Evolutionary conservation across 1,139 yeast genomes (phyloP), one percentile per base, ranked within the genome.

Genomic region (Diutina neorugosa): DNA sequence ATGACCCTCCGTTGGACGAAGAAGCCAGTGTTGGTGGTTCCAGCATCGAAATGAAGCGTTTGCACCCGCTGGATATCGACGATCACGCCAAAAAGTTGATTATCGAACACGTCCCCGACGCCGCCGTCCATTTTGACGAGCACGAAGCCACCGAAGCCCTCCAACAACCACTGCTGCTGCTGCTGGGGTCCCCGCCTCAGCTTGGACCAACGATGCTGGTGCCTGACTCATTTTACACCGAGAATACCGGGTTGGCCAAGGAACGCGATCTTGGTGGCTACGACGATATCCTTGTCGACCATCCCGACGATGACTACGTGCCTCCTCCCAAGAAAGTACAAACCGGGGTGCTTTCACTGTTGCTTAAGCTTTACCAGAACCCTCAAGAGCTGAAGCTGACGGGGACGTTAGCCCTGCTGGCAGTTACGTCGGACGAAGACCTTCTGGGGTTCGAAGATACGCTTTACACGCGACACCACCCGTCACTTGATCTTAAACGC

Each of bases 321-420:
- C 81, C 88, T 0, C 90, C 91, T 0, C 95, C 96, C 0, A 70
- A 76, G 48, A 79, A 78, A 53, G 89, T 87, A 6, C 84, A 84
- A 58, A 88, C 89, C 27, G 96, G 96, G 63, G 91, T 89, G 18
- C 74, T 89, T 41, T 86, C 96, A 0, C 81, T 91, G 1, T 71
- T 89, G 57, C 71, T 89, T 57, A 78, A 82, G 59, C 72, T 89
- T 54, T 87, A 88, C 61, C 83, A 79, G 56, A 66, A 69, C 54
- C 71, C 69, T 0, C 63, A 66, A n/a, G 71, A n/a, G 3, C 25
- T 20, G 25, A n/a, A 25, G 21, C 27, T 34, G 11, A 16, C 21
- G 11, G 18, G n/a, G 19, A 46, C 50, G 31, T 18, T 46, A 5
- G 50, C 41, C 11, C 50, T 46, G 50, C 18, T 34, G 11, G 23